Evolutionary conservation across 345 rosid genomes (phyloP).

Genomic region (Murraya paniculata): DNA sequence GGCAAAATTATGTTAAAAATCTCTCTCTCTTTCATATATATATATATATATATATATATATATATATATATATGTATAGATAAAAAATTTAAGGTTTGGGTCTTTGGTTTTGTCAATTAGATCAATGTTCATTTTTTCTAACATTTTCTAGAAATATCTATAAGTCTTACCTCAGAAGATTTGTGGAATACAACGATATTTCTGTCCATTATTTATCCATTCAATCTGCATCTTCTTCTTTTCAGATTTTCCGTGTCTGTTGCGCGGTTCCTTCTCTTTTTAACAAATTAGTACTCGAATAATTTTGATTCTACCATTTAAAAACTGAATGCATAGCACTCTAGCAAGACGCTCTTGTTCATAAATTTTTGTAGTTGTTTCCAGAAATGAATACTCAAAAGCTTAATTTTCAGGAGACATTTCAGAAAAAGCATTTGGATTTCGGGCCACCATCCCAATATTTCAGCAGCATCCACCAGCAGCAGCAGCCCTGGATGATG

Average conservation of each 20-base stretch:
- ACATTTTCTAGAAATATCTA: constrained; percentile 50
- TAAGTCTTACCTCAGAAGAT: constrained; percentile 51
- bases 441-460: constrained; percentile 9
- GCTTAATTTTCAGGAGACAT: constrained; percentile 28
- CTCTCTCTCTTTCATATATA: too few relatives aligned
- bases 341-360: not conserved
- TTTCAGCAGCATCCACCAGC: constrained; percentile 6
- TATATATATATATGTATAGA: not conserved
- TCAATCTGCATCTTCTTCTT: constrained; percentile 27
- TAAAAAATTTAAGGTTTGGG: not conserved
- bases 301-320: constrained; percentile 10
- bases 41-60: not conserved
- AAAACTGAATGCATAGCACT: not conserved
- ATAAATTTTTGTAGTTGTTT: not conserved
- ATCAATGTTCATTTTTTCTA: constrained; percentile 35
- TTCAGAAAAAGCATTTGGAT: constrained; percentile 26
- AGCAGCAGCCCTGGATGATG: constrained; percentile 22
- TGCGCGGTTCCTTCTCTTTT: constrained; percentile 10
- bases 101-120: constrained; percentile 39
- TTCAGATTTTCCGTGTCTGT: constrained; percentile 17
- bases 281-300: not conserved
- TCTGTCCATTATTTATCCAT: constrained; percentile 1
- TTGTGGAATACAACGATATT: constrained; percentile 42
- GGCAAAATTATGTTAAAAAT: not conserved
- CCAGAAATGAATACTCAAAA: constrained; percentile 42